These are phyloP conservation scores for Emergomyces africanus DNA, from an alignment of 2,329 filamentous ascomycete genomes.

Conservation along the genomic window DNA sequence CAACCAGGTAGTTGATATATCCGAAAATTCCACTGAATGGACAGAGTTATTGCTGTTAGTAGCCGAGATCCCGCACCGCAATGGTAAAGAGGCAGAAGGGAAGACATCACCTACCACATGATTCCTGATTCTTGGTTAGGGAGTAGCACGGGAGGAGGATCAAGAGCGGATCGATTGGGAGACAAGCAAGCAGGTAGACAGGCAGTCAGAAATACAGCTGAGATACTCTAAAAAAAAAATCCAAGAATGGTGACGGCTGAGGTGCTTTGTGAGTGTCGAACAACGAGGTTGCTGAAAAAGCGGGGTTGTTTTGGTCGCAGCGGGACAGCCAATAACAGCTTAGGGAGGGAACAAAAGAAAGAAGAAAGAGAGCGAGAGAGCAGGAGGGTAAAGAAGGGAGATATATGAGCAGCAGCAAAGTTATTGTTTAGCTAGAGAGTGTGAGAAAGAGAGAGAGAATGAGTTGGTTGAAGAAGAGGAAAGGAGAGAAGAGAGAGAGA, in stretches of 20 bases:
- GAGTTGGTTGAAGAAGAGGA: neutral
- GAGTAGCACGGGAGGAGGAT: neutral
- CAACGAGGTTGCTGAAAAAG: neutral
- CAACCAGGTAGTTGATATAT: constrained; percentile 98
- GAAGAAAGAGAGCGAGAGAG: neutral
- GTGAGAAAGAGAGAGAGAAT: neutral
- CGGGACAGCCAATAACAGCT: neutral
- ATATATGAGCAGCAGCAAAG: neutral
- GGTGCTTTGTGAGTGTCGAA: neutral
- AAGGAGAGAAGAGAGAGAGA: neutral
- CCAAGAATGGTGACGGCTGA: neutral
- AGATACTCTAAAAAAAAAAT: neutral
- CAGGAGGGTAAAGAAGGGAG: neutral
- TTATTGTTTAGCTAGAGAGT: neutral
- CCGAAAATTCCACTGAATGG: constrained; percentile 77
- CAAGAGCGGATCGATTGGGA: neutral
- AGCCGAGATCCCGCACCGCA: neutral
- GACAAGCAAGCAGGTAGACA: neutral
- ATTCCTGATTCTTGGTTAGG: neutral
- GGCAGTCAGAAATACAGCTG: neutral
- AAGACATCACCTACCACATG: neutral
- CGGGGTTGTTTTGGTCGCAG: neutral
- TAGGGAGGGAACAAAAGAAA: neutral
- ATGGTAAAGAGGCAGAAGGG: too few relatives aligned
- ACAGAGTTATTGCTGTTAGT: neutral